phyloP scores from a whole-genome alignment of 805 yeast genomes.

The Candida berthetii region DNA sequence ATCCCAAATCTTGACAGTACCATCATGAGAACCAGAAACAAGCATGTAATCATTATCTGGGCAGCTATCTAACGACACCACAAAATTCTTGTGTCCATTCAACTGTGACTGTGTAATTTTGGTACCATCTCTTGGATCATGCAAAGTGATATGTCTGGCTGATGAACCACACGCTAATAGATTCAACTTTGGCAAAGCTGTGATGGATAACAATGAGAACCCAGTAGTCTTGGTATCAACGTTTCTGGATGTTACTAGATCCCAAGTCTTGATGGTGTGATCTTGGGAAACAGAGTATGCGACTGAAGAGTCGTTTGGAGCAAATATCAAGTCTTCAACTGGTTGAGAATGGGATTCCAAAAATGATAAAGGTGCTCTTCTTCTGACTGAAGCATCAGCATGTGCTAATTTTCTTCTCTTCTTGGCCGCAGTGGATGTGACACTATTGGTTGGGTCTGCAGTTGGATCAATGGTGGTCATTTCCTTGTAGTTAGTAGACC shows the following conservation, averaged over 20 bases:
- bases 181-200: constrained; percentile 59
- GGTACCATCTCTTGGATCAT: constrained; percentile 77
- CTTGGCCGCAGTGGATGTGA: constrained; percentile 72
- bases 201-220: constrained; percentile 72
- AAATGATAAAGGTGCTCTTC: constrained; percentile 76
- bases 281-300: constrained; percentile 95
- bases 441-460: constrained; percentile 38
- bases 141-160: constrained; percentile 93
- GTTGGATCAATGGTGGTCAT: constrained; percentile 58
- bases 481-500: constrained; percentile 86
- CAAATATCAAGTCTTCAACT: constrained; percentile 80
- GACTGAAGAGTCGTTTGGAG: constrained; percentile 65
- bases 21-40: constrained; percentile 93
- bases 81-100: constrained; percentile 88
- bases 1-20: constrained; percentile 94
- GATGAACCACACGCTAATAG: constrained; percentile 91
- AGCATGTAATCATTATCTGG: constrained; percentile 80
- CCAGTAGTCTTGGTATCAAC: constrained; percentile 87
- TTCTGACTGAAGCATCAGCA: constrained; percentile 66
- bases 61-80: constrained; percentile 65
- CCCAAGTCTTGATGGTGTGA: constrained; percentile 96
- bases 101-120: constrained; percentile 67
- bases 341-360: constrained; percentile 82
- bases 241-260: constrained; percentile 76
- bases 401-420: constrained; percentile 82